Base-by-base conservation (phyloP, 1,284 basidiomycete species). In the Mycena citricolor region DNA sequence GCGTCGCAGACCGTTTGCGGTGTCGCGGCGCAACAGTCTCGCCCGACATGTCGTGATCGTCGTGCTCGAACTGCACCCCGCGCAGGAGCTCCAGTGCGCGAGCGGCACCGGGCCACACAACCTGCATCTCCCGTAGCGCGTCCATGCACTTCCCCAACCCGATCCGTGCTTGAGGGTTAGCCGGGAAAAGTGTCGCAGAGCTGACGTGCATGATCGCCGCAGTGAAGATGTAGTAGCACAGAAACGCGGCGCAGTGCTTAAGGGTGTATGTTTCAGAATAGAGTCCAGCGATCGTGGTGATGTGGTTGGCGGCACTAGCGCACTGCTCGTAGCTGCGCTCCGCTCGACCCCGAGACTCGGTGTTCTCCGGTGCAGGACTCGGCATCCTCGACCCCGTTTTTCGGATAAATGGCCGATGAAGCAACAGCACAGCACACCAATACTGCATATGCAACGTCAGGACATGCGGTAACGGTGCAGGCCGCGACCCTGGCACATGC, bases 371-470 rank as follows among this genome's bases (percentile, higher is more conserved):
- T 6, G 42, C 22, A 21, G 50, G 50, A 20, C 50, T 52, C 14
- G n/a, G n/a, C n/a, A n/a, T n/a, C n/a, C n/a, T n/a, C n/a, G n/a
- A n/a, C n/a, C n/a, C n/a, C n/a, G n/a, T n/a, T n/a, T n/a, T n/a
- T 3, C 50, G 47, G 26, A 52, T 52, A 19, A 89, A 91, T 4
- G 90, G 89, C 13, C 90, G 77, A 62, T 92, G 86, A 23, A 93
- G 66, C 22, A 93, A 63, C 23, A 93, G 65, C 14, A 87, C 79
- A 3, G 86, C 79, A 57, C 84, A 87, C 86, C 90, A 93, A 58
- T 91, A 92, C 58, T 89, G 83, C 79, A 90, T 85, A 58, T 93
- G 90, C 31, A 93, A 67, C 22, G 82, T 83, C 39, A 91, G 64
- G 20, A 90, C 67, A 56, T 89, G 82, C 3, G 84, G 83, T 0